Percentiles rank a stretch among this genome's conserved stretches.
phyloP scores from a whole-genome alignment of 2,329 filamentous ascomycete genomes.

The Talaromyces sp. region DNA sequence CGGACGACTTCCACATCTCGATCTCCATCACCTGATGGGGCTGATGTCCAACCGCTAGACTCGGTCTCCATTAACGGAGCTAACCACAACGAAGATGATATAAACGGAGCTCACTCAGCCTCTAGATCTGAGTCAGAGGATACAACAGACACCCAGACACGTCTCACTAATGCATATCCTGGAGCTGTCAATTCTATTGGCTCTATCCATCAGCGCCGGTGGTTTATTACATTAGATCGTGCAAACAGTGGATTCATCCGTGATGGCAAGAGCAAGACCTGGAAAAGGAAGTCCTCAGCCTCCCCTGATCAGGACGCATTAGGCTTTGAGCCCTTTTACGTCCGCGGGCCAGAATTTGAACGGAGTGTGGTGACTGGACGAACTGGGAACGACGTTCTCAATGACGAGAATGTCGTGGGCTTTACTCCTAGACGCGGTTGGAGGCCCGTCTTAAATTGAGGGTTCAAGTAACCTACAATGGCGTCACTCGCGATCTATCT shows the following conservation, averaged over 20 bases:
- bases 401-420: conserved; percentile 59
- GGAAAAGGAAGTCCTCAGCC: conserved; percentile 27
- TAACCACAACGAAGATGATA: conserved; percentile 19
- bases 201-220: conserved; percentile 65
- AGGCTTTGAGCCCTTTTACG: conserved; percentile 60
- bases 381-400: conserved; percentile 58
- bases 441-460: conserved; percentile 41
- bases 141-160: conserved; percentile 55
- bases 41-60: neutral
- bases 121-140: conserved; percentile 32
- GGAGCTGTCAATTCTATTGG: conserved; percentile 65
- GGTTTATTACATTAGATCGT: conserved; percentile 65
- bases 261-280: conserved; percentile 26
- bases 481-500: neutral
- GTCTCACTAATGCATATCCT: conserved; percentile 63
- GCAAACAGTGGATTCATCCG: conserved; percentile 56
- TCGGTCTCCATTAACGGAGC: neutral
- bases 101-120: conserved; percentile 15
- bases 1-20: conserved; percentile 26
- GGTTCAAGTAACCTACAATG: neutral
- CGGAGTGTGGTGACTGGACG: conserved; percentile 67
- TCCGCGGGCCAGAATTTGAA: conserved; percentile 61
- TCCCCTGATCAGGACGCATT: conserved; percentile 16
- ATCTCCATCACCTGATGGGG: conserved; percentile 16
- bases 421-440: conserved; percentile 62